phyloP scores from a whole-genome alignment of 2,329 filamentous ascomycete genomes.

The Didymella keratinophila region DNA sequence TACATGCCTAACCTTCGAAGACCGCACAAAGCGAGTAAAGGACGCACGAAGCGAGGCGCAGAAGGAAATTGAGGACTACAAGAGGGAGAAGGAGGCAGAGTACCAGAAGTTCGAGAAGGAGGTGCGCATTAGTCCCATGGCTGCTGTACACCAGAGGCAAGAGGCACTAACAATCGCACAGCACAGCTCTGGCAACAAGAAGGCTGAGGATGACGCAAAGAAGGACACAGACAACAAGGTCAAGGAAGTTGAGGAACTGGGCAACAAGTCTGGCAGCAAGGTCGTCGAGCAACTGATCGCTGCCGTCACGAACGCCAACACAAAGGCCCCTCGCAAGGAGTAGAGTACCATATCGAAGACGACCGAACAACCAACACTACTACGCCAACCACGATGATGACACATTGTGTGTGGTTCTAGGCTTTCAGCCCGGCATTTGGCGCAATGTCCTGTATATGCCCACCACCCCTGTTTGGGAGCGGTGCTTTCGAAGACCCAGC shows the following conservation, averaged over 20 bases:
- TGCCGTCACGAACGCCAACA: conserved; percentile 85
- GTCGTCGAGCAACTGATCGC: conserved; percentile 84
- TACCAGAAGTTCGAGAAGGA: conserved; percentile 93
- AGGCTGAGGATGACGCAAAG: conserved; percentile 73
- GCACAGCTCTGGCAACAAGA: conserved; percentile 91
- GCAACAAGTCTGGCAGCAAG: conserved; percentile 78
- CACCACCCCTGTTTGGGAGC: conserved; percentile 6
- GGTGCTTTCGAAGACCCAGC: conserved; percentile 19
- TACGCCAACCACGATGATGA: background rate
- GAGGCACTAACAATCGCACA: conserved; percentile 53
- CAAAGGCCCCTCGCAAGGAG: conserved; percentile 63
- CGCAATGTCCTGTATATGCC: conserved; percentile 21
- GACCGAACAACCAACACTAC: background rate
- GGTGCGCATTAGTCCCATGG: conserved; percentile 54
- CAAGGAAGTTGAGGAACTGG: conserved; percentile 80
- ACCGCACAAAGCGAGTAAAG: conserved; percentile 96
- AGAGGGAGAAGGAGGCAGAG: conserved; percentile 87
- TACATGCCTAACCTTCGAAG: conserved; percentile 55
- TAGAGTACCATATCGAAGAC: conserved; percentile 4
- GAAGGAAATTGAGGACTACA: conserved; percentile 96
- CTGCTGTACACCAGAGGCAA: background rate
- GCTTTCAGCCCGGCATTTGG: conserved; percentile 2
- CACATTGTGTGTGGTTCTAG: background rate
- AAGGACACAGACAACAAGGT: conserved; percentile 84
- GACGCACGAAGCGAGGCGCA: conserved; percentile 96